A percentile compares a stretch with the other conserved stretches of the same genome.
These are phyloP conservation scores for Oryza glaberrima DNA, from an alignment of 176 grass and related monocot species.

Conservation along the genomic window DNA sequence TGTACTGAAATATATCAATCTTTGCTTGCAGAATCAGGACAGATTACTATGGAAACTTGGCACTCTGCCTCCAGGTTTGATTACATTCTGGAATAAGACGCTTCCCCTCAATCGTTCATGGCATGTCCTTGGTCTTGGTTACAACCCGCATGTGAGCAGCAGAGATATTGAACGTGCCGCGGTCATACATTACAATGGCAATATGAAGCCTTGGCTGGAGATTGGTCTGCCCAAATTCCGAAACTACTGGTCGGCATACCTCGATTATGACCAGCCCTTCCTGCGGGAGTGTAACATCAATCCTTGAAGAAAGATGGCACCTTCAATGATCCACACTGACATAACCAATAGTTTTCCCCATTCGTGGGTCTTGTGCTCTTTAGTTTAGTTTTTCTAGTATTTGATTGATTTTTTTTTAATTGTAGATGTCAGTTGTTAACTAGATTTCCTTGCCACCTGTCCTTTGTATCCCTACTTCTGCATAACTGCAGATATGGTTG, in stretches of 20 bases:
- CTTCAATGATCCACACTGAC: conserved; percentile 21
- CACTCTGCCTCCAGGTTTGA: conserved; percentile 83
- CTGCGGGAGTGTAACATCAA: conserved; percentile 87
- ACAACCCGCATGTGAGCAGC: conserved; percentile 71
- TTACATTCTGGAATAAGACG: conserved; percentile 84
- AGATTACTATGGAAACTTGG: conserved; percentile 80
- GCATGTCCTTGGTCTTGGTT: conserved; percentile 85
- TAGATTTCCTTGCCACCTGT: neutral
- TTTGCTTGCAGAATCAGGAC: conserved; percentile 62
- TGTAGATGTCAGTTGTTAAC: conserved; percentile 9
- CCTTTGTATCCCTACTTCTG: neutral
- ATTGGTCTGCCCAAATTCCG: conserved; percentile 73
- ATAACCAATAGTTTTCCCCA: conserved; percentile 18
- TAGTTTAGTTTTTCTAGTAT: conserved; percentile 37
- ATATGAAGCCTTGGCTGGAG: conserved; percentile 93
- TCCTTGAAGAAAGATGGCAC: conserved; percentile 46
- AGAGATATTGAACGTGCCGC: conserved; percentile 62
- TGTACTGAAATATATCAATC: conserved; percentile 5
- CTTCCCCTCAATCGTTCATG: conserved; percentile 56
- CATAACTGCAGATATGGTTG: conserved; percentile 31
- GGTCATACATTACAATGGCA: conserved; percentile 88
- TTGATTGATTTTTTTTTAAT: conserved; percentile 1
- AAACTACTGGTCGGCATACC: conserved; percentile 78
- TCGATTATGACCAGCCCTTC: conserved; percentile 72
- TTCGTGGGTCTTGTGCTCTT: neutral